Base-by-base conservation (phyloP, 1,139 yeast genomes). In the Meyerozyma sp. region DNA sequence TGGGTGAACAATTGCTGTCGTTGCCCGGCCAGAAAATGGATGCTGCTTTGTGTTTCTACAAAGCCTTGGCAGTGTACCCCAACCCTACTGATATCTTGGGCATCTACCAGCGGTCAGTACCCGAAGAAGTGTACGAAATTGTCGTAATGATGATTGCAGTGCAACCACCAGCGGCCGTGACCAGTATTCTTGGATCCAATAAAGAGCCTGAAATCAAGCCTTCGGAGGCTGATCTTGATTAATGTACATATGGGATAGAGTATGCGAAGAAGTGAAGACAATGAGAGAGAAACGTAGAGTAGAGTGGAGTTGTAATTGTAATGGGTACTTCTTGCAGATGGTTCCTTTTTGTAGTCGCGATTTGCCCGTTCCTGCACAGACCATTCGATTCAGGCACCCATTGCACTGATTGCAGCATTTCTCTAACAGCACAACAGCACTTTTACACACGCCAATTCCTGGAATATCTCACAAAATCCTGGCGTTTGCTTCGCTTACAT, bases 1-100 rank as follows among this genome's bases (percentile, higher is more conserved):
- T 75, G 43, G 98, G 96, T 61, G 98, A 91, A 63, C 82, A 80
- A 63, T 70, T 82, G 51, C 76, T 84, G 45, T 63, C 69, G 40
- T 62, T 70, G 36, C 81, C 85, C 50, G 81, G 78, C 49, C 71
- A 75, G 55, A 84, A 82, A 62, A 66, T 84, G 49, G 88, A 83
- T 46, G 84, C 96, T 37, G 98, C 98, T 36, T 73, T 90, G 54
- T 80, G 86, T 55, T 93, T 90, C 77, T 93, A 93, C 78, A 87
- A 90, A 66, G 98, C 97, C n/a, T 76, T 93, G 61, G 80, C 88
- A 32, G 91, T 90, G 42, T 93, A 91, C 66, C 98, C 98, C 49
- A 86, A 86, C 66, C 98, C 98, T 46, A 84, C 94, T 46, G 96
- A 89, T 55, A 79, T 93, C 55, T 76, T 93, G 62, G 84, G 84